Evolutionary conservation across 768 basidiomycete genomes (phyloP), one percentile per base, ranked within the genome.

Genomic region (Candolleomyces efflorescens): DNA sequence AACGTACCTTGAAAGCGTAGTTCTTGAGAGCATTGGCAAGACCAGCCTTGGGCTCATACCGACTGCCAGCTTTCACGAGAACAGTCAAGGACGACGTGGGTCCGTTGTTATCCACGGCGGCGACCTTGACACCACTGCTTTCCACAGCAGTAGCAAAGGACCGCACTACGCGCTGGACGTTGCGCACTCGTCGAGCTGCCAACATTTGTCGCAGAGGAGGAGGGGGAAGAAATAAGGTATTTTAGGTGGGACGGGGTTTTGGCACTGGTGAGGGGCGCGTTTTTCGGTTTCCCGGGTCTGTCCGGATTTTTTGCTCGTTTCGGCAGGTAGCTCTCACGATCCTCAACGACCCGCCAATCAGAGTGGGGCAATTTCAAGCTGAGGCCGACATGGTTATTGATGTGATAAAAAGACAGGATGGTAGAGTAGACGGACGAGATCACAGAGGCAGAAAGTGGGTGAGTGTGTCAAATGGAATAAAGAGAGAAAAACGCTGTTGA

Each of bases 1-100:
- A 26, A 68, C 85, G 49, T 63, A 98, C 96, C 90, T 97, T 98
- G 87, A 96, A 98, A 59, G 94, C 89, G 82, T 94, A 98, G 84
- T 94, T 95, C 83, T 97, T 97, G 73, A 98, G 82, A 60, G 85
- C 88, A 78, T 96, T 92, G 2, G 96, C 94, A 58, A 94, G 84
- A 65, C 96, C 96, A 44, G 93, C 84, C 69, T 88, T 88, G 61
- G 85, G 74, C 79, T 99, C 90, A 71, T 85, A 94, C 67, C 97
- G 80, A 68, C 86, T 86, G 55, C 96, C 96, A 56, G 92, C 96
- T 73, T 94, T 96, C 72, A 97, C 85, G 61, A 96, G 82, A 66
- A 98, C 79, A 51, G 94, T 93, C 68, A 99, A 84, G 55, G 90
- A 82, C 26, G 91, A 79, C 5, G 93, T 95, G 45, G 93, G 86